These are phyloP conservation scores for Ascochyta clinopodiicola DNA, from an alignment of 2,329 filamentous ascomycete species.

Conservation along the genomic window DNA sequence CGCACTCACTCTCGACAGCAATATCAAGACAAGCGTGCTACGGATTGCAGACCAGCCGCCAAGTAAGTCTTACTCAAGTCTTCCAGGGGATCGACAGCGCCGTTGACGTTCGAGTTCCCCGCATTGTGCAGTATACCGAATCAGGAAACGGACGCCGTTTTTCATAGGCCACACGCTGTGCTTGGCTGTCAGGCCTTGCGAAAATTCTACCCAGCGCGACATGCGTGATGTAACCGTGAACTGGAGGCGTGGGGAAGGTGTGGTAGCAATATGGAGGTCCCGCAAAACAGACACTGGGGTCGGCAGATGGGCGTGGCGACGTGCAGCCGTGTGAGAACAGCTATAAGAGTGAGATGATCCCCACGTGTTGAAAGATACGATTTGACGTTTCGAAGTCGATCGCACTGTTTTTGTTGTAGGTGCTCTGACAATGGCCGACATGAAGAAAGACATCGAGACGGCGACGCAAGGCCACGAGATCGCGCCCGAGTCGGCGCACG, in stretches of 20 bases:
- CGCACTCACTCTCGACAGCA: not conserved
- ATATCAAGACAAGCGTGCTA: not conserved
- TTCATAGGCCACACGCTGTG: constrained; percentile 3
- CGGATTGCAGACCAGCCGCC: not conserved
- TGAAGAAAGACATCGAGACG: constrained; percentile 14
- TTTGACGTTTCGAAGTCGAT: constrained; percentile 13
- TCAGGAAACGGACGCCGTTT: constrained; percentile 3
- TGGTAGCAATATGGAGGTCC: constrained; percentile 17
- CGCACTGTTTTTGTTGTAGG: not conserved
- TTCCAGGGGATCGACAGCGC: constrained; percentile 12
- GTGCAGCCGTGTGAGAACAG: not conserved
- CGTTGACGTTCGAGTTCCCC: constrained; percentile 14
- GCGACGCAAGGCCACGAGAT: constrained; percentile 12
- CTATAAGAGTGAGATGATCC: constrained; percentile 7
- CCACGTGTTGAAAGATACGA: constrained; percentile 1
- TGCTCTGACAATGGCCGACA: constrained; percentile 15
- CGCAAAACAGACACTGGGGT: constrained; percentile 12
- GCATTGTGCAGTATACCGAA: constrained; percentile 13
- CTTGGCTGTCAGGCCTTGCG: constrained; percentile 7
- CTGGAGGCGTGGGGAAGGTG: constrained; percentile 15
- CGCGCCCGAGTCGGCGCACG: constrained; percentile 5
- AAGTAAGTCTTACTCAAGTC: not conserved
- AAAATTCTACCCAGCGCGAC: constrained; percentile 15
- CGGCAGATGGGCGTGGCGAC: constrained; percentile 12
- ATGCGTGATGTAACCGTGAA: constrained; percentile 17